Evolutionary conservation across 805 yeast species (phyloP), one percentile per base, ranked within the genome.

Genomic region (Priceomyces melissophilus): DNA sequence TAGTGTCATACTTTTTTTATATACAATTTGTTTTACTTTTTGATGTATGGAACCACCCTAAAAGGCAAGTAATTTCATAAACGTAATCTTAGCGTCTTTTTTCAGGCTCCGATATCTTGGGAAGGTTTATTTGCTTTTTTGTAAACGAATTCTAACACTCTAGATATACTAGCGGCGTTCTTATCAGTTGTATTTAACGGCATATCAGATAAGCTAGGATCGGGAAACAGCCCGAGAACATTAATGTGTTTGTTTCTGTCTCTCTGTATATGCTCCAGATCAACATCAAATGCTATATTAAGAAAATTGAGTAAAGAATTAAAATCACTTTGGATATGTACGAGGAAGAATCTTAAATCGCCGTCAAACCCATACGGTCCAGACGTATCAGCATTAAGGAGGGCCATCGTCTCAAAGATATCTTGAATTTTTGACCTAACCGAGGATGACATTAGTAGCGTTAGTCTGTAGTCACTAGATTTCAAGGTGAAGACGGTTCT

Each of bases 401-500:
- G 34, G 4, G 42, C 38, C 23, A 12, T 20, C 12, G 10, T 3
- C 7, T 20, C 12, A 33, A 12, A 20, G 30, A 34, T 11, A 25
- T 30, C 20, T 10, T 32, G 37, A 17, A 28, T 35, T 34, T 27
- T 35, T 12, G 35, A 34, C 31, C 20, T 17, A 16, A 14, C 12
- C 14, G 20, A 17, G 15, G 27, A 17, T 28, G 38, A 35, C 26
- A 34, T 31, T n/a, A 51, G 37, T 11, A 52, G 6, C 8, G 40
- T 44, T 9, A 55, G 20, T 14, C 37, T 34, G 44, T 65, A 65
- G 42, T 63, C 65, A 25, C 50, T 38, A 2, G 67, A 61, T 38
- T 65, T 66, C 34, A 69, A 57, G 1, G 70, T 68, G 41, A 49
- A 58, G 7, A 49, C 37, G 35, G 57, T 56, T 25, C 39, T 39